Evolutionary conservation across 176 grass and related monocot genomes (phyloP), one percentile per base, ranked within the genome.

Genomic region (Juncus effusus): DNA sequence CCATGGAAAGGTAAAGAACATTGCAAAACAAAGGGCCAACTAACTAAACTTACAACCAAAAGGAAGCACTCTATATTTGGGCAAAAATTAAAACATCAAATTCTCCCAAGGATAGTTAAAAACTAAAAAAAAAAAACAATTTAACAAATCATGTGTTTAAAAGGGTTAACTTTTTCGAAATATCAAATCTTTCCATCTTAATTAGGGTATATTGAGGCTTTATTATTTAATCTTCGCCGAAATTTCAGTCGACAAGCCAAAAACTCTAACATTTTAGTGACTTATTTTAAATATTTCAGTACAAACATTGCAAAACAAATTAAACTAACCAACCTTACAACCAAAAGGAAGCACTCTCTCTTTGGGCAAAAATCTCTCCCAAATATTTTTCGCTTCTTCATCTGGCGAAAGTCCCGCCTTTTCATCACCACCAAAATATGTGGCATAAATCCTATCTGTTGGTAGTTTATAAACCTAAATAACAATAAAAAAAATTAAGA

Each of bases 351-450:
- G 51, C 39, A 96, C 85, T 56, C 83, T 86, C 40, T 73, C 80
- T n/a, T 77, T 40, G 0, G 81, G 82, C 65, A 96, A 80, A 74
- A 91, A 91, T 28, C 76, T 86, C 44, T 85, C 74, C 93, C 93
- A 96, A 40, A 91, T 84, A 59, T 59, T 36, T 77, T 36, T 81
- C 13, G 93, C 86, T 61, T 96, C 88, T 10, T 10, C 56, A 64
- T 96, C 85, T 50, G 88, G 51, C 42, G 59, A 54, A 49, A 96
- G 77, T 42, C 82, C 85, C 49, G 72, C 62, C 63, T 91, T 86
- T 56, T 89, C 85, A 59, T 96, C 93, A 44, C 94, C 94, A 63
- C 94, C 94, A 80, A 95, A 95, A 67, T 95, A 95, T 54, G 90
- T 95, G 6, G 85, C 85, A 59, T 95, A 95, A 42, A 95, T 85